These are phyloP conservation scores for Leccinellum rugosiceps DNA, from an alignment of 768 basidiomycete genomes.

Conservation along the genomic window DNA sequence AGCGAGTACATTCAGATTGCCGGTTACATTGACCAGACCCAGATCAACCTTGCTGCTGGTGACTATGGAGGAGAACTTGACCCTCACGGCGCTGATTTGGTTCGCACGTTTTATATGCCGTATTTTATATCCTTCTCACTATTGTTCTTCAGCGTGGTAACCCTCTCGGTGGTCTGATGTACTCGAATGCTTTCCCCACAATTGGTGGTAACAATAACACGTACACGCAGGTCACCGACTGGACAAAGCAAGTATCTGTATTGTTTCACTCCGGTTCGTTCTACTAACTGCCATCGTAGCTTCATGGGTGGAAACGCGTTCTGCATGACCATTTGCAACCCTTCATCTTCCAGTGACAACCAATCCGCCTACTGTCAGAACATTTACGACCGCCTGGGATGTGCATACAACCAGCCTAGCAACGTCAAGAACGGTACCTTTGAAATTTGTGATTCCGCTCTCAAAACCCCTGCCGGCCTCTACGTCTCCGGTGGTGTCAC, in stretches of 20 bases:
- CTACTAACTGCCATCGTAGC: conserved; percentile 14
- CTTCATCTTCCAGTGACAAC: conserved; percentile 35
- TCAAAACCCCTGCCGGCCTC: conserved; percentile 59
- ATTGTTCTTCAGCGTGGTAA: conserved; percentile 59
- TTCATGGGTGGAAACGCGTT: conserved; percentile 67
- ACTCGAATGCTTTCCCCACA: conserved; percentile 53
- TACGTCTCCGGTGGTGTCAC: conserved; percentile 41
- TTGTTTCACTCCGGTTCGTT: not conserved
- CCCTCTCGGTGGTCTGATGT: conserved; percentile 70
- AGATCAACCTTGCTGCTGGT: conserved; percentile 44
- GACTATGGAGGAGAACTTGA: conserved; percentile 81
- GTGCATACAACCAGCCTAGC: conserved; percentile 70
- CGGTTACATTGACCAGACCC: conserved; percentile 64
- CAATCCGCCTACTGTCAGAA: conserved; percentile 61
- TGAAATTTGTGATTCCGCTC: conserved; percentile 63
- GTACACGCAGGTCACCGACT: conserved; percentile 57
- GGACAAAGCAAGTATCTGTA: conserved; percentile 50
- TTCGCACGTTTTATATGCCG: conserved; percentile 23
- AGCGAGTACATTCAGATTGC: conserved; percentile 55
- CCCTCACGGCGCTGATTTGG: conserved; percentile 67
- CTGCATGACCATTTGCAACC: conserved; percentile 75
- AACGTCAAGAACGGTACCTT: conserved; percentile 55
- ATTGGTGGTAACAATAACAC: conserved; percentile 37
- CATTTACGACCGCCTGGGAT: conserved; percentile 70
- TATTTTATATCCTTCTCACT: conserved; percentile 13